A percentile compares a stretch with the other conserved stretches of the same genome.
Evolutionary conservation across 2,329 filamentous ascomycete species (phyloP).

Genomic region (Fusarium bactridioides): DNA sequence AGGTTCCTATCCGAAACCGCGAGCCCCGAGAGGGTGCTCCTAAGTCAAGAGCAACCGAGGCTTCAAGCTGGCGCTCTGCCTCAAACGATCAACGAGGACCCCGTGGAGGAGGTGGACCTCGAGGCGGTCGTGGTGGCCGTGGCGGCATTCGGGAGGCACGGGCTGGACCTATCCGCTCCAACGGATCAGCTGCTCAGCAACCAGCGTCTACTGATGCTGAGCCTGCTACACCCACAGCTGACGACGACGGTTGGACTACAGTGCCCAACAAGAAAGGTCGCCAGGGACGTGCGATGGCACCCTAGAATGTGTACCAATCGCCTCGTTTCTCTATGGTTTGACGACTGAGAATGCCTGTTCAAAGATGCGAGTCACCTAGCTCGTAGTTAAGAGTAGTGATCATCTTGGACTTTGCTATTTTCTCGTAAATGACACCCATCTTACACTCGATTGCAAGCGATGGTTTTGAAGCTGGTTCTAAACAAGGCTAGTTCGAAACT

Average conservation of each 20-base stretch:
- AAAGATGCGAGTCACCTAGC: constrained; percentile 38
- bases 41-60: constrained; percentile 65
- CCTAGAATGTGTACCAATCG: constrained; percentile 48
- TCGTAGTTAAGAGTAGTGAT: constrained; percentile 23
- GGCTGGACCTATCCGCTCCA: constrained; percentile 53
- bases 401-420: constrained; percentile 30
- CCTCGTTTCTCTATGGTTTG: constrained; percentile 46
- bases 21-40: constrained; percentile 51
- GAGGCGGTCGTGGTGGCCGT: constrained; percentile 51
- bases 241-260: constrained; percentile 70
- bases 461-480: background rate
- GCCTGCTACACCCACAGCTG: constrained; percentile 55
- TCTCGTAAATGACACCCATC: constrained; percentile 32
- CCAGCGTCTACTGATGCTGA: constrained; percentile 44
- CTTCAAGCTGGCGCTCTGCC: constrained; percentile 67
- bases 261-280: constrained; percentile 53
- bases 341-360: constrained; percentile 47
- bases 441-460: constrained; percentile 24
- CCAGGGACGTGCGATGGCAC: constrained; percentile 44
- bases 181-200: constrained; percentile 54
- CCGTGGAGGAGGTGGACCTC: constrained; percentile 57
- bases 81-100: constrained; percentile 57
- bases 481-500: background rate
- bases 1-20: constrained; percentile 51
- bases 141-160: constrained; percentile 55